Percentiles rank a stretch among this genome's conserved stretches.
Conservation (phyloP, 352 stramenopile genomes). For the Blastocystis sp. region DNA sequence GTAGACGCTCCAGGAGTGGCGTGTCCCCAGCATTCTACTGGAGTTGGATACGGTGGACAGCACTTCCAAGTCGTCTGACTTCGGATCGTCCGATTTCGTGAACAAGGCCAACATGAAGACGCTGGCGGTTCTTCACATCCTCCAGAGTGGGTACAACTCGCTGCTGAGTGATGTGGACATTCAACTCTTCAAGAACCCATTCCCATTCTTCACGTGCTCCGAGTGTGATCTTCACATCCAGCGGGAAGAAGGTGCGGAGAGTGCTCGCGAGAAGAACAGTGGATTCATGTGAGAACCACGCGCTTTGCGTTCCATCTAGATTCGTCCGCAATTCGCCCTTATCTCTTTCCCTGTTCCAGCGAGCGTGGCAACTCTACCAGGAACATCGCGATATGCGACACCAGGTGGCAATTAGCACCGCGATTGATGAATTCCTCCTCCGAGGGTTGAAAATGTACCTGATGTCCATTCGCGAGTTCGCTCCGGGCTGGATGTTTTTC, state of each 20-base stretch:
- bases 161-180: constrained; percentile 68
- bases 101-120: constrained; percentile 69
- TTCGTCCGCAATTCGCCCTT: constrained; percentile 19
- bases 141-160: constrained; percentile 48
- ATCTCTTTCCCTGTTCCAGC: constrained; percentile 18
- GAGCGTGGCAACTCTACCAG: constrained; percentile 35
- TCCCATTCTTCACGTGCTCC: constrained; percentile 19
- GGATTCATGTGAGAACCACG: constrained; percentile 21
- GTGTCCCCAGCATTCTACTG: constrained; percentile 41
- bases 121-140: constrained; percentile 49
- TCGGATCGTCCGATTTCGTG: constrained; percentile 15
- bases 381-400: constrained; percentile 58
- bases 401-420: constrained; percentile 25
- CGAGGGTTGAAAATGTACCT: constrained; percentile 23
- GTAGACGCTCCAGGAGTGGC: constrained; percentile 47
- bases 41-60: constrained; percentile 30
- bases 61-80: constrained; percentile 47
- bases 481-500: constrained; percentile 61
- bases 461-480: constrained; percentile 24
- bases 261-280: constrained; percentile 46
- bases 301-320: constrained; percentile 28
- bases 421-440: constrained; percentile 41
- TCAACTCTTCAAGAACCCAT: constrained; percentile 65
- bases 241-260: constrained; percentile 26
- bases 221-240: constrained; percentile 67